These are phyloP conservation scores for Uromyces viciae-fabae DNA, from an alignment of 1,284 basidiomycete genomes.

Conservation along the genomic window DNA sequence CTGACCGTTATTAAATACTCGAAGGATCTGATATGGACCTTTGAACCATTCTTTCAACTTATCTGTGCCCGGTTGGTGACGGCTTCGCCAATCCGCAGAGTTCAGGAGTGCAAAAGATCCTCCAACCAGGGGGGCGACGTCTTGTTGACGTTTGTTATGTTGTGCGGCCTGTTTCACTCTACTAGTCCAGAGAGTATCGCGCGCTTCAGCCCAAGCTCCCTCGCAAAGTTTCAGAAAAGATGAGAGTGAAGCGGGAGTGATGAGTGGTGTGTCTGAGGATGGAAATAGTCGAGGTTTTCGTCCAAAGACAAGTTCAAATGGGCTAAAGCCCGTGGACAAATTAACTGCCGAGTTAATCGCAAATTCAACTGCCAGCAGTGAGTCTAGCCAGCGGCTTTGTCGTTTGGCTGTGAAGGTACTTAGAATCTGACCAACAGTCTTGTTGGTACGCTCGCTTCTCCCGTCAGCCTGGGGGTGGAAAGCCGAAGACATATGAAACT, in stretches of 20 bases:
- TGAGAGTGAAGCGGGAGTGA: not conserved
- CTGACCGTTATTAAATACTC: not conserved
- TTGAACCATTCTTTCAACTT: not conserved
- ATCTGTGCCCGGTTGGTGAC: not conserved
- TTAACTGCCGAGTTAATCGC: conserved; percentile 47
- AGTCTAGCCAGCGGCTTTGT: too few relatives aligned
- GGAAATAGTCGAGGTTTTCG: not conserved
- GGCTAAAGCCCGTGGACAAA: conserved; percentile 44
- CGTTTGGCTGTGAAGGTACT: conserved; percentile 45
- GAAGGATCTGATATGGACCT: not conserved
- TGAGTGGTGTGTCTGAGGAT: conserved; percentile 32
- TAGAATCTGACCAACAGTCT: not conserved
- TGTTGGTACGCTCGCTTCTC: not conserved
- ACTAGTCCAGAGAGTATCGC: not conserved
- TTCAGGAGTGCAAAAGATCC: not conserved
- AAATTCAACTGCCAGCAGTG: conserved; percentile 42
- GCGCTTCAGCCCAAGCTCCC: not conserved
- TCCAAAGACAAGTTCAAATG: conserved; percentile 46
- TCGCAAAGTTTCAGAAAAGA: not conserved
- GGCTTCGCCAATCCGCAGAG: not conserved
- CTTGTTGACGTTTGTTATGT: not conserved
- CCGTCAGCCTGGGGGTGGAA: not conserved
- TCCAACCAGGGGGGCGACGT: not conserved
- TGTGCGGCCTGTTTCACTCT: not conserved
- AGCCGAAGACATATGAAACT: not conserved